Base-by-base conservation (phyloP, 2,329 filamentous ascomycete genomes). In the Fusarium humuli region DNA sequence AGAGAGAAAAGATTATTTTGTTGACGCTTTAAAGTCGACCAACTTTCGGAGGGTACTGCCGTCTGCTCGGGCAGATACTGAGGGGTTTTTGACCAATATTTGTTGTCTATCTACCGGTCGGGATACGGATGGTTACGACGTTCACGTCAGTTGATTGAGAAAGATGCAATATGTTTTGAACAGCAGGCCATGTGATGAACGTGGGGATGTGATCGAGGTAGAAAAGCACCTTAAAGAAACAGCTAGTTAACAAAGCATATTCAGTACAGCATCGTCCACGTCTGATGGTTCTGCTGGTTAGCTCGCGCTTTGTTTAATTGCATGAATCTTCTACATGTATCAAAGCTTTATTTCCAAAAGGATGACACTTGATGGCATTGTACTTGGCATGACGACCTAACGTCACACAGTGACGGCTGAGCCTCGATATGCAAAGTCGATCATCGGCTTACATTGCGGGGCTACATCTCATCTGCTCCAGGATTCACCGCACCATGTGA, bases 131-230 rank as follows among this genome's bases (percentile, higher is more conserved):
- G 34, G 34, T n/a, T 37, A 37, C 10, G 34, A n/a, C 3, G 18
- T 37, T 12, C 34, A 37, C 18, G 34, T 37, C 0, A 37, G 12
- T 1, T 37, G 6, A 37, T 18, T n/a, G 34, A 9, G 1, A 2
- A 2, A 37, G 3, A n/a, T 11, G 10, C 6, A 37, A 37, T 37
- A 11, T n/a, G 10, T 12, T 2, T 7, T 37, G 34, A 10, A 4
- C 9, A 1, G 34, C 10, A n/a, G 6, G 18, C 34, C 5, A n/a
- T 37, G 10, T n/a, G 34, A 37, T 4, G 10, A 0, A 37, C 18
- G 1, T 0, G 1, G 10, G 6, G 6, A n/a, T 37, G 3, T 37
- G 18, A 12, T n/a, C 6, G 34, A 7, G 10, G 2, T n/a, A 4
- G 18, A n/a, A 37, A 37, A 12, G 34, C 1, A n/a, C 32, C 7